Base-by-base conservation (phyloP, 805 yeast genomes). In the Brettanomyces bruxellensis region DNA sequence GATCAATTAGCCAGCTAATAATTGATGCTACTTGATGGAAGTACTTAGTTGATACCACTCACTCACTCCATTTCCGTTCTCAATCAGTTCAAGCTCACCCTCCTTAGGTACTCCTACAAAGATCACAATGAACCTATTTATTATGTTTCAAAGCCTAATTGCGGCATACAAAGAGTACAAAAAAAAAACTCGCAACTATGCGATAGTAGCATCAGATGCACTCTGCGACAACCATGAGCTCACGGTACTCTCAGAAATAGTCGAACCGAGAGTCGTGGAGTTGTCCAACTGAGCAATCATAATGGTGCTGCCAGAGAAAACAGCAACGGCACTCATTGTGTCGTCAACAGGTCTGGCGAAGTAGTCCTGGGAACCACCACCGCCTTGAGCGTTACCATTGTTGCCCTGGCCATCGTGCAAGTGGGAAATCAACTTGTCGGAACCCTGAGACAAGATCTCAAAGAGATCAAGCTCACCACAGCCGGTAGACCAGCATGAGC, bases 391-490 rank as follows among this genome's bases (percentile, higher is more conserved):
- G 46, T 72, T 52, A 49, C 79, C 78, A 53, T 72, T 62, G 54
- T 69, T 66, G 61, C 90, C 91, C 71, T 86, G 95, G 56, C 85
- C 86, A 62, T 76, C 79, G 71, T 91, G 98, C 59, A 91, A 69
- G 63, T 88, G 93, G 47, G 86, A 72, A 58, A 85, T 81, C 66
- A 90, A 71, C 65, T 82, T 80, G 63, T 73, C 70, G 51, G 86
- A 79, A 55, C 96, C 96, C 34, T 84, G 55, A 51, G 80, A 70
- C 56, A 93, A 76, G 56, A 91, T 75, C 77, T 93, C 99, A 60
- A 91, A 93, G 59, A 89, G 73, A 70, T 93, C 99, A 59, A 93
- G 74, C 75, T 93, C 99, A 72, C 99, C 99, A 72, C 99, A 93
- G 51, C 98, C 98, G 46, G 95, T 76, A 45, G 77, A 59, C 99